Evolutionary conservation across 179 eudicot species (phyloP), one percentile per base, ranked within the genome.

Genomic region (Gypsophila paniculata): DNA sequence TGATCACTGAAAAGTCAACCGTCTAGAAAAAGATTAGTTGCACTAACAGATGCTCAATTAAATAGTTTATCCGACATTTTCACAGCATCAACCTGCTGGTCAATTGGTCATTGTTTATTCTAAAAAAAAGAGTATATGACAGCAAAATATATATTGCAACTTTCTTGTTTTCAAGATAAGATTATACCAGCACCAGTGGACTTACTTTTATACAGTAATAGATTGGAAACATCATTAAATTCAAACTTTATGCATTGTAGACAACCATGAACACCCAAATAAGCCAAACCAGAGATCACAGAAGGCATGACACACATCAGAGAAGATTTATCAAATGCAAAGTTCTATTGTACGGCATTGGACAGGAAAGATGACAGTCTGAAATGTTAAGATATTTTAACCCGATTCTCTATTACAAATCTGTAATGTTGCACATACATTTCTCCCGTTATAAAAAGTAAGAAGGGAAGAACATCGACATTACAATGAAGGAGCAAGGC

Each of bases 101-200:
- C 53, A 55, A 60, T 5, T 15, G 59, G 59, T 66, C 72, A 42
- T 67, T 74, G 65, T 66, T 74, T 67, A 72, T 61, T 72, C 68
- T 46, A 25, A 10, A 39, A 10, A 36, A 0, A 42, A 61, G 44
- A 14, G 18, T 0, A 61, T 61, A n/a, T 6, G 13, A 36, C 42
- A 2, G 34, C 19, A 62, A 8, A 61, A 32, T 61, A n/a, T 62
- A n/a, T 62, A 39, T 39, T 61, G 65, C 36, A 61, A 26, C 65
- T 29, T 61, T 32, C 39, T 61, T 26, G 29, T 32, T 26, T 29
- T 61, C 44, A 34, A 36, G 34, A 61, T 14, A 26, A 61, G 38
- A 22, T 25, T 10, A 58, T 58, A 10, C 62, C 65, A 26, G 65
- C 39, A 60, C 3, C 65, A 60, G 19, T 29, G 65, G 19, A 60